phyloP scores from a whole-genome alignment of 2,329 filamentous ascomycete genomes.

The Botrytis cinerea region DNA sequence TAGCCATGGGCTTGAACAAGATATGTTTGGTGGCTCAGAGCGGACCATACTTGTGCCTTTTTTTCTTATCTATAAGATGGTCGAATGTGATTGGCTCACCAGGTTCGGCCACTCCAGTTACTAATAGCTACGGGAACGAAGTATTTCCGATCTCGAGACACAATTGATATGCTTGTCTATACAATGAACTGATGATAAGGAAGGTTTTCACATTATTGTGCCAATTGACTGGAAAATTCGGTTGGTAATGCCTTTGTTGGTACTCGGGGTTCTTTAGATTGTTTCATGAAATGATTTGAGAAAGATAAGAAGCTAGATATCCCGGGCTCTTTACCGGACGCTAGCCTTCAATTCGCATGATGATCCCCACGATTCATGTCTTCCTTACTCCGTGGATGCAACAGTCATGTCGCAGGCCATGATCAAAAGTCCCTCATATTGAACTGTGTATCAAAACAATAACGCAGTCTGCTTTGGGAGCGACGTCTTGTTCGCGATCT shows the following conservation, averaged over 20 bases:
- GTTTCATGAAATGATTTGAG: background rate
- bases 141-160: constrained; percentile 19
- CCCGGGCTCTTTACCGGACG: background rate
- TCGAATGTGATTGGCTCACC: constrained; percentile 15
- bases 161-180: background rate
- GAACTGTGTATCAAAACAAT: background rate
- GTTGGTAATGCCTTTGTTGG: background rate
- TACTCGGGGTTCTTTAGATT: background rate
- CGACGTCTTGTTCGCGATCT: background rate
- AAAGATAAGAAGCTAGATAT: constrained; percentile 1
- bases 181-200: background rate
- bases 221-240: background rate
- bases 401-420: background rate
- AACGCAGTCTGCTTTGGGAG: background rate
- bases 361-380: background rate
- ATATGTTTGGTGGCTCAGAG: background rate
- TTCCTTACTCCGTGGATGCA: background rate
- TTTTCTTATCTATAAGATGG: constrained; percentile 13
- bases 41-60: background rate
- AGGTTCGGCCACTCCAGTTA: constrained; percentile 5
- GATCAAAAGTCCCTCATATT: background rate
- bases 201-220: background rate
- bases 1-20: constrained; percentile 7
- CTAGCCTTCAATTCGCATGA: background rate
- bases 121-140: constrained; percentile 1